These are phyloP conservation scores for Erodium trifolium DNA, from an alignment of 441 rosid species.

Conservation along the genomic window DNA sequence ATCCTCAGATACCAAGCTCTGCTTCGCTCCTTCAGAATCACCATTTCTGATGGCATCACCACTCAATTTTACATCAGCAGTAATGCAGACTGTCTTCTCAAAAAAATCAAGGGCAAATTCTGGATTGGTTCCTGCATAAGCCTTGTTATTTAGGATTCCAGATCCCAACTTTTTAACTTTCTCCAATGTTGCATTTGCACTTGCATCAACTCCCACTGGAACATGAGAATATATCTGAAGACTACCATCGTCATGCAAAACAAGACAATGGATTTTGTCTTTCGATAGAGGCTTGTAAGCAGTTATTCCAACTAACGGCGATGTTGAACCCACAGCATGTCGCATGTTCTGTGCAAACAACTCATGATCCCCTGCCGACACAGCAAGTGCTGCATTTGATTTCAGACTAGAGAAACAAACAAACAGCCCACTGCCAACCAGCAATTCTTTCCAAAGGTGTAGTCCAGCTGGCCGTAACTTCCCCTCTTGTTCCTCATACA, in stretches of 20 bases:
- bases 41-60: constrained; percentile 95
- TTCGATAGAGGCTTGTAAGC: constrained; percentile 97
- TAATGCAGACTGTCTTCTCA: constrained; percentile 92
- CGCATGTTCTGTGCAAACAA: constrained; percentile 77
- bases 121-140: constrained; percentile 73
- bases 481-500: constrained; percentile 79
- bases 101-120: constrained; percentile 99
- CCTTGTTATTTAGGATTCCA: constrained; percentile 82
- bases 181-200: constrained; percentile 65
- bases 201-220: constrained; percentile 59
- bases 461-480: constrained; percentile 68
- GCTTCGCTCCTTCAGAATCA: constrained; percentile 94
- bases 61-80: constrained; percentile 89
- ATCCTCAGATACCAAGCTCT: constrained; percentile 87
- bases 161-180: constrained; percentile 86
- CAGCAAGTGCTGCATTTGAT: constrained; percentile 70
- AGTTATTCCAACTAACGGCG: constrained; percentile 86
- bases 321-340: constrained; percentile 78
- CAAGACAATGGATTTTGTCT: constrained; percentile 91
- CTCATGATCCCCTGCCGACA: constrained; percentile 57
- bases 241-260: constrained; percentile 99
- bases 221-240: constrained; percentile 91
- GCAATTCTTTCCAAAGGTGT: constrained; percentile 93
- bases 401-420: constrained; percentile 78
- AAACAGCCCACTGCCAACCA: constrained; percentile 74